These are phyloP conservation scores for Auriscalpium orientale DNA, from an alignment of 768 basidiomycete species.

Conservation along the genomic window DNA sequence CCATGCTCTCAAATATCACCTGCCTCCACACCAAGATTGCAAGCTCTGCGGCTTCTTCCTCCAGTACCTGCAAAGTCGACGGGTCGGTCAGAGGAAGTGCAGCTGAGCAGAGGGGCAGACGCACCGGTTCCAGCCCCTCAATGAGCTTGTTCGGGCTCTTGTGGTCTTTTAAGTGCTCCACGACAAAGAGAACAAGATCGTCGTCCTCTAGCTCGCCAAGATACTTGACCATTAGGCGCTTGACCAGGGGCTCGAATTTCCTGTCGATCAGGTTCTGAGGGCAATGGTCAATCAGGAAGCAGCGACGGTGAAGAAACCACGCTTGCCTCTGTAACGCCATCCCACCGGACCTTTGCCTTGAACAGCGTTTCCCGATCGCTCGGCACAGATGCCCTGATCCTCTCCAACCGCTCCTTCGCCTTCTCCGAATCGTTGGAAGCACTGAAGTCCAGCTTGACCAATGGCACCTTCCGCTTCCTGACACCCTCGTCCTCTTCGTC, in stretches of 20 bases:
- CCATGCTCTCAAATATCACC: constrained; percentile 92
- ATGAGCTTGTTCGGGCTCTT: constrained; percentile 79
- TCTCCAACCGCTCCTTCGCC: constrained; percentile 71
- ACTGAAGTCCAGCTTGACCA: constrained; percentile 89
- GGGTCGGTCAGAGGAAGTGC: not conserved
- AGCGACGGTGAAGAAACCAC: not conserved
- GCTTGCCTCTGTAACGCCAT: constrained; percentile 80
- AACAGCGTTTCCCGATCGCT: constrained; percentile 71
- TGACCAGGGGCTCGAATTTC: constrained; percentile 81
- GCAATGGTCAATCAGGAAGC: constrained; percentile 11
- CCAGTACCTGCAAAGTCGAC: constrained; percentile 57
- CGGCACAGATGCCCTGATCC: constrained; percentile 68
- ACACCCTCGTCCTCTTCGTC: constrained; percentile 79
- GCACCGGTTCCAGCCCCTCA: constrained; percentile 85
- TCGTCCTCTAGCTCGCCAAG: constrained; percentile 91
- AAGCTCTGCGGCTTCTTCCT: constrained; percentile 83
- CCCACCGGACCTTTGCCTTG: constrained; percentile 86
- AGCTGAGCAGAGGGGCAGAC: constrained; percentile 24
- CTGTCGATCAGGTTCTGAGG: constrained; percentile 67
- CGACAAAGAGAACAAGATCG: constrained; percentile 87
- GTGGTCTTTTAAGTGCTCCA: constrained; percentile 89
- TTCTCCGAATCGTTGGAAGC: constrained; percentile 75
- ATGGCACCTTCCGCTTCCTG: constrained; percentile 75
- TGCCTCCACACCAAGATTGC: constrained; percentile 82
- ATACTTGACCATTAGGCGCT: constrained; percentile 76